Evolutionary conservation across 805 yeast genomes (phyloP).

Genomic region (Ogataea philodendri): DNA sequence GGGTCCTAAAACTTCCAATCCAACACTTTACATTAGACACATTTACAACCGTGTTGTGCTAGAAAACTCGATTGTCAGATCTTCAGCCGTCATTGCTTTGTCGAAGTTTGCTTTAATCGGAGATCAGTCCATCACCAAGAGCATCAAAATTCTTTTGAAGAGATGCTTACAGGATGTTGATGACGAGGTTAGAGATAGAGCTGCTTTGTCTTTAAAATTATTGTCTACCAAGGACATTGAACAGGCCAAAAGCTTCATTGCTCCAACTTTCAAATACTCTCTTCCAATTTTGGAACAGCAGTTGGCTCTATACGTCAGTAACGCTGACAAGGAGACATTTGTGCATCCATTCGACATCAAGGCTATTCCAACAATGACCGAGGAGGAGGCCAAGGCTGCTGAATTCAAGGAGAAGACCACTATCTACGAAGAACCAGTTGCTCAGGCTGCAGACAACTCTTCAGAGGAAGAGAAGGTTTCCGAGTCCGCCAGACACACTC

Average conservation of each 20-base stretch:
- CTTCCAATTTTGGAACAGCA: slow-evolving; percentile 75
- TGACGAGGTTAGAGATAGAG: slow-evolving; percentile 98
- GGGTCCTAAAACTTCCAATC: slow-evolving; percentile 84
- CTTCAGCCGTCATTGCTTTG: slow-evolving; percentile 91
- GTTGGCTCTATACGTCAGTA: slow-evolving; percentile 66
- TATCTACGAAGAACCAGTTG: slow-evolving; percentile 25
- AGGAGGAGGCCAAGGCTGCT: slow-evolving; percentile 66
- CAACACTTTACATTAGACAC: slow-evolving; percentile 90
- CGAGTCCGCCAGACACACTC: slow-evolving; percentile 31
- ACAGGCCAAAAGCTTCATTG: slow-evolving; percentile 51
- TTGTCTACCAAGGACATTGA: slow-evolving; percentile 42
- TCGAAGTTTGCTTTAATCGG: slow-evolving; percentile 84
- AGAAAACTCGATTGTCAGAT: slow-evolving; percentile 92
- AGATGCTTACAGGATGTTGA: slow-evolving; percentile 87
- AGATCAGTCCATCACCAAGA: slow-evolving; percentile 62
- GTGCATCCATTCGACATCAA: slow-evolving; percentile 66
- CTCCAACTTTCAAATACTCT: slow-evolving; percentile 68
- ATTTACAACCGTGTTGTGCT: slow-evolving; percentile 95
- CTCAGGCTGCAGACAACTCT: slow-evolving; percentile 17
- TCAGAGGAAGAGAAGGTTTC: slow-evolving; percentile 31
- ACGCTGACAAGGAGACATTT: slow-evolving; percentile 43
- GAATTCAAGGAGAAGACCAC: slow-evolving; percentile 55
- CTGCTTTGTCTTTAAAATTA: slow-evolving; percentile 77
- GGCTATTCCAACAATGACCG: slow-evolving; percentile 60
- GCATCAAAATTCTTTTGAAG: slow-evolving; percentile 70